A percentile compares a stretch with the other conserved stretches of the same genome.
These are phyloP conservation scores for Russula brevipes DNA, from an alignment of 768 basidiomycete species.

Conservation along the genomic window DNA sequence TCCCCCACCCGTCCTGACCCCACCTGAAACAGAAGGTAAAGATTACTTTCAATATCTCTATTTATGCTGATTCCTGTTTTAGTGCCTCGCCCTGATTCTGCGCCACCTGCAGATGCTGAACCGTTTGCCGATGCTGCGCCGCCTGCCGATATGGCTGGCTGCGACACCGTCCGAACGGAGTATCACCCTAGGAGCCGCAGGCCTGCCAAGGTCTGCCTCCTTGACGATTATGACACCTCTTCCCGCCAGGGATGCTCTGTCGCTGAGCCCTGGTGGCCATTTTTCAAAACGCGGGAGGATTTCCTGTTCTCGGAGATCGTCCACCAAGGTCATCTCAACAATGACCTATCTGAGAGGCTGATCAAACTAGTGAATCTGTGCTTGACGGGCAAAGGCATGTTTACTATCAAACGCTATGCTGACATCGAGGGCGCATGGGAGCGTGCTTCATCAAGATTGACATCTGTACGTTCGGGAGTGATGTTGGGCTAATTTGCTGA, in stretches of 20 bases:
- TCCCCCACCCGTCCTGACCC: no score
- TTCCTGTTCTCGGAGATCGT: not conserved
- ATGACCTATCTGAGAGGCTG: not conserved
- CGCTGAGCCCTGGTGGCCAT: not conserved
- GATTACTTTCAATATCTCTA: not conserved
- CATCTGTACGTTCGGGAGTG: not conserved
- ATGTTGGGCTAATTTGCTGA: no score
- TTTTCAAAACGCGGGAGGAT: not conserved
- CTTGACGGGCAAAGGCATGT: not conserved
- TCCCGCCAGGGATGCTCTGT: no score
- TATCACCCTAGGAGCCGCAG: not conserved
- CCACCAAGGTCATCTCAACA: not conserved
- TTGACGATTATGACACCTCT: not conserved
- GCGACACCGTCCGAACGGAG: not conserved
- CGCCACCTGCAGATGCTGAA: no score
- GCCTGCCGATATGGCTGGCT: not conserved
- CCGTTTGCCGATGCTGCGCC: no score
- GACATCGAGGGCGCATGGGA: not conserved
- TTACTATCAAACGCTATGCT: not conserved
- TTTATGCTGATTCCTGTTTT: not conserved
- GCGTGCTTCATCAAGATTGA: not conserved
- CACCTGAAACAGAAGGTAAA: not conserved
- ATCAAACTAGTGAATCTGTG: not conserved
- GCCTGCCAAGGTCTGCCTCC: not conserved
- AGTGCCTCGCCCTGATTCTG: not conserved